Base-by-base conservation (phyloP, 495 filamentous ascomycete genomes). In the Aspergillus avenaceus region DNA sequence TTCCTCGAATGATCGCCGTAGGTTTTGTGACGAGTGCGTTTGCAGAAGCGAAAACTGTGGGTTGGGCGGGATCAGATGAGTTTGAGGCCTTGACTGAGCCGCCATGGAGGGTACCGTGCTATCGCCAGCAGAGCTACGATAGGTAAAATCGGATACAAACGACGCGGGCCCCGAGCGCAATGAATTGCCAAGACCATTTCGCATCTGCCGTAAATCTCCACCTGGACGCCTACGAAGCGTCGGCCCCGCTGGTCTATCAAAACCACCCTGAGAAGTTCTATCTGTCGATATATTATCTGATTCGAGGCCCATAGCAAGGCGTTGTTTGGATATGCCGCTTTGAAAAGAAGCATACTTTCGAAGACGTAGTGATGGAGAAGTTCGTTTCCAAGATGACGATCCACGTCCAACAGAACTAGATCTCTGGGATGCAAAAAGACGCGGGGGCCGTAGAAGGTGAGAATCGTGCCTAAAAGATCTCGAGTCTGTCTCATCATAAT, bases 1-100 rank as follows among this genome's bases (percentile, higher is more conserved):
- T 8, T 81, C 84, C 66, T 97, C 88, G 49, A 97, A 97, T 1
- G 91, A 96, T 9, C 88, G 86, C 32, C 88, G 78, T 71, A 93
- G 72, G 32, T 89, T 77, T 58, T 90, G 85, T 3, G 85, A 87
- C 2, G 85, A 87, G 58, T 86, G 83, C 0, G 85, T 88, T 42
- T 81, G 84, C 28, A 92, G 80, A 7, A 95, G 73, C 3, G 85
- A 90, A 16, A 72, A 72, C 18, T 64, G 64, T 45, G 66, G 74
- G 16, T 71, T 75, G 8, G 73, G 68, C 40, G 69, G 70, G 8
- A 70, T 63, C 42, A 69, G 50, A 14, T 56, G 61, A 14, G 65
- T 62, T 26, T 63, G 64, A 11, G 64, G 69, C 25, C 71, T 60
- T 19, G 66, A 66, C 2, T 42, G 47, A 40, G 28, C 31, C 12